Evolutionary conservation across 257 asterid genomes (phyloP), one percentile per base, ranked within the genome.

Genomic region (Perilla frutescens): DNA sequence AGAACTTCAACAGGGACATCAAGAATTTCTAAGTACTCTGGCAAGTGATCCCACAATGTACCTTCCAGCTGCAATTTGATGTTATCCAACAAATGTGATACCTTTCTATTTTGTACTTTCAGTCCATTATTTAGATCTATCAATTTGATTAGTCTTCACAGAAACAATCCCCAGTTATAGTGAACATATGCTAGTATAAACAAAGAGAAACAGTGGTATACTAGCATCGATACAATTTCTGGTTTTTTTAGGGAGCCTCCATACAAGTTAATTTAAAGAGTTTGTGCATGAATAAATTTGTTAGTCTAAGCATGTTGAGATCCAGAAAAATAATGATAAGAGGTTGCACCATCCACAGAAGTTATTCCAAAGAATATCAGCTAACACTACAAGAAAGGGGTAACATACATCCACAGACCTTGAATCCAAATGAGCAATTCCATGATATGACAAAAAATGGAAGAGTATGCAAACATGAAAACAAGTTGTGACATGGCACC

Each of bases 401-500:
- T 20, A 20, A 20, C 1, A 20, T 20, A 20, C 26, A 60, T 45
- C 34, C 31, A 50, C 11, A 45, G 66, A 48, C 78, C 40, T 51
- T 37, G 62, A 26, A 41, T 36, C 14, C 43, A 40, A 14, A 62
- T 12, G 20, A 15, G 58, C 41, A 40, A 62, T 29, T 66, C 70
- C 49, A 40, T 64, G 44, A 48, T 47, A 55, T 47, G 55, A 47
- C n/a, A 57, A 70, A 47, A 72, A 29, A 57, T 13, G 8, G 62
- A 65, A 39, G 62, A 68, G 62, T 51, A 53, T 12, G 62, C 47
- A 56, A 14, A 58, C 44, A 41, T 11, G 15, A 15, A 47, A 70
- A 62, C 41, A 32, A 69, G 68, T 59, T 12, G 61, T 12, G 13
- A 41, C 14, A 73, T 1, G 50, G 6, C 59, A 95, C 99, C 89